Conservation (phyloP, 2,329 filamentous ascomycete species). For the Xylariaceae sp. region DNA sequence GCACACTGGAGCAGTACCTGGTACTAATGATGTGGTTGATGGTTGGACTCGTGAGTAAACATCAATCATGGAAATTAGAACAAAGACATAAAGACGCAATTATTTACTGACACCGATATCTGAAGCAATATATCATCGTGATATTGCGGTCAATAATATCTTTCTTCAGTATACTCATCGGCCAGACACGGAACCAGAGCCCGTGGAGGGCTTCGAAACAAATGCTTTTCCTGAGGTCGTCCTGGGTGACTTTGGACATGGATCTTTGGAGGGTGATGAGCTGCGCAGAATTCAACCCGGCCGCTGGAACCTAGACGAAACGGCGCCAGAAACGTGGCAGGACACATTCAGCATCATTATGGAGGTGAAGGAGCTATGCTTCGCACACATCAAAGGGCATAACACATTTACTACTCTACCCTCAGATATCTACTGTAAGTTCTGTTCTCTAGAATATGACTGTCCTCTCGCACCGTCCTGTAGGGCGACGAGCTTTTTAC, state of each 20-base stretch:
- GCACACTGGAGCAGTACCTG: constrained; percentile 2
- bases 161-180: constrained; percentile 14
- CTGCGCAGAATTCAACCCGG: background rate
- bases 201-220: background rate
- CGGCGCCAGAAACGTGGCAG: constrained; percentile 6
- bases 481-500: too few relatives aligned
- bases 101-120: background rate
- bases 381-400: background rate
- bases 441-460: too few relatives aligned
- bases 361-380: background rate
- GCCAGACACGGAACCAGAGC: background rate
- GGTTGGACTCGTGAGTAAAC: constrained; percentile 14
- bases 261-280: background rate
- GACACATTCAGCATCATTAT: constrained; percentile 4
- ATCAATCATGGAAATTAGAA: background rate
- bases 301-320: background rate
- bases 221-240: constrained; percentile 20
- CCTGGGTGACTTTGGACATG: constrained; percentile 8
- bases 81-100: background rate
- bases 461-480: too few relatives aligned
- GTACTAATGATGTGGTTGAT: background rate
- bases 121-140: constrained; percentile 7
- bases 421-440: background rate
- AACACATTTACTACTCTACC: background rate
- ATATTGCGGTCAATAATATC: background rate